Percentiles rank a stretch among this genome's conserved stretches.
Conservation (phyloP, 345 rosid genomes). For the Populus deltoides region DNA sequence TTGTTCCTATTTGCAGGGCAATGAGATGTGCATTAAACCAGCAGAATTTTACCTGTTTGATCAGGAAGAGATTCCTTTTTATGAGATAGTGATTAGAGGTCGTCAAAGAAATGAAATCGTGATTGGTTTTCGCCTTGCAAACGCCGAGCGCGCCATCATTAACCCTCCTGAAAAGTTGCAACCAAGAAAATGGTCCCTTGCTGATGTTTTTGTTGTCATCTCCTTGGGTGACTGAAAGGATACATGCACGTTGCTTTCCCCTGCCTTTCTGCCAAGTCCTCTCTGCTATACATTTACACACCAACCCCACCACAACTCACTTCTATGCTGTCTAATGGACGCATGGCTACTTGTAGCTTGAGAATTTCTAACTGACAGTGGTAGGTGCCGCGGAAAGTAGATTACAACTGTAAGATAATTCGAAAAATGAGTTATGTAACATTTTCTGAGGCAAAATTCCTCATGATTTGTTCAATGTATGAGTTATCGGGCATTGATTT, state of each 20-base stretch:
- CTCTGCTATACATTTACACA: not conserved
- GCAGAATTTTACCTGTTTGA: slow-evolving; percentile 82
- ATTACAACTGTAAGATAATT: not conserved
- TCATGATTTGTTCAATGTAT: not conserved
- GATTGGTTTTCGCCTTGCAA: slow-evolving; percentile 71
- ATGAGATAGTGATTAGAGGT: slow-evolving; percentile 69
- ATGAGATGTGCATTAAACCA: slow-evolving; percentile 81
- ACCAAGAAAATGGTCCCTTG: slow-evolving; percentile 74
- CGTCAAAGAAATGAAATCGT: slow-evolving; percentile 69
- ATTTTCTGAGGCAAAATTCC: not conserved
- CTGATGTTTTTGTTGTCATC: slow-evolving; percentile 84
- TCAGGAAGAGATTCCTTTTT: slow-evolving; percentile 77
- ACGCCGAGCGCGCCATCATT: slow-evolving; percentile 65
- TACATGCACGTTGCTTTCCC: not conserved
- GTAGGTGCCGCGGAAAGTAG: not conserved
- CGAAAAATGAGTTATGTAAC: not conserved
- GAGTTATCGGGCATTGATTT: not conserved
- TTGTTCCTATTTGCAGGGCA: slow-evolving; percentile 50
- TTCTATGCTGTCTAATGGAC: not conserved
- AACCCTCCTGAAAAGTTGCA: slow-evolving; percentile 63
- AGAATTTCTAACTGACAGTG: not conserved
- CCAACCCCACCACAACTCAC: not conserved
- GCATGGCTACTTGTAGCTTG: not conserved
- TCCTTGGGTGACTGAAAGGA: slow-evolving; percentile 46
- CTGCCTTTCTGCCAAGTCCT: not conserved